Evolutionary conservation across 257 asterid species (phyloP), one percentile per base, ranked within the genome.

Genomic region (Ilex asprella): DNA sequence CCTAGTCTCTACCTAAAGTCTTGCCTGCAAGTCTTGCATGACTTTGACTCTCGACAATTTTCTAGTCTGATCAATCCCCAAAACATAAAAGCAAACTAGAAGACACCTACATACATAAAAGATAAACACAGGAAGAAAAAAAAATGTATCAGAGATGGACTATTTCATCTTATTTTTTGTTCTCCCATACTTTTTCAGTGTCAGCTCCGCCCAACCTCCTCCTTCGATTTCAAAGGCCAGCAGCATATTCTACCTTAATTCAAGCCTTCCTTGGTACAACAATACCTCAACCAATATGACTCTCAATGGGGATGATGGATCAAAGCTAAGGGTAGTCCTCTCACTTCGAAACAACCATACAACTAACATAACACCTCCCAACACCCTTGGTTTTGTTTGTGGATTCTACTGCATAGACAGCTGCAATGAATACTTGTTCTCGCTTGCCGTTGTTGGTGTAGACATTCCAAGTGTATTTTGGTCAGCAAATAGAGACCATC

Each of bases 401-500:
- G 52, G 52, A 10, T 46, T 46, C 52, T 46, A 46, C 52, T 46
- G 52, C 52, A 10, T 46, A 10, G n/a, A 10, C 2, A 10, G 13
- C 52, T 46, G 52, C 52, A 10, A 10, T 2, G 6, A 7, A 4
- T 46, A 10, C 10, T 3, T 46, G 13, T 46, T 46, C 52, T 46
- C 52, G 15, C 12, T 46, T 10, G 52, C 10, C 15, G 0, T 46
- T 11, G 52, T 53, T 14, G 10, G 57, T n/a, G 11, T 3, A 10
- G 15, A 29, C 2, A 53, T 3, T 53, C 14, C 10, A 10, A 53
- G 8, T 15, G 30, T 14, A 21, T 2, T 53, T 53, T 53, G 57
- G 57, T 7, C 30, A 5, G 57, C 57, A n/a, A 53, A 53, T 53
- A 53, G 57, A 53, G 57, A 53, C 57, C 27, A 21, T n/a, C 57